phyloP scores from a whole-genome alignment of 495 filamentous ascomycete genomes.

The Lepidopterella palustris region DNA sequence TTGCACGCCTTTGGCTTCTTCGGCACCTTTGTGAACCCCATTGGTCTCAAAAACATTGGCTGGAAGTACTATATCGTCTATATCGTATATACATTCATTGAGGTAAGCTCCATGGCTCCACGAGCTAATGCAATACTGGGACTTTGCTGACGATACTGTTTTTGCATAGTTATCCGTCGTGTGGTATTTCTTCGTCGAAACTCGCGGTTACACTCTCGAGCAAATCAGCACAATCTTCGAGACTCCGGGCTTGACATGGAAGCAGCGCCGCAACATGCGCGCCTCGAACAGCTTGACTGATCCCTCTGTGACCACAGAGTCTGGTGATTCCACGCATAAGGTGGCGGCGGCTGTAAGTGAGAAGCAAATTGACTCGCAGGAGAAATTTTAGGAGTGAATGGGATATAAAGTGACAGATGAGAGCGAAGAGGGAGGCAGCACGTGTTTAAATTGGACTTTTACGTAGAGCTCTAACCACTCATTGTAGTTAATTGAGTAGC shows the following conservation, averaged over 20 bases:
- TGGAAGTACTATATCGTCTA: slow-evolving; percentile 62
- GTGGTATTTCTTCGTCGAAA: slow-evolving; percentile 54
- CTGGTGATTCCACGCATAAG: neutral
- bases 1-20: slow-evolving; percentile 38
- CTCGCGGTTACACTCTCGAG: slow-evolving; percentile 60
- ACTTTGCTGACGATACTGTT: neutral
- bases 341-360: neutral
- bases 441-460: neutral
- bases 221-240: slow-evolving; percentile 63
- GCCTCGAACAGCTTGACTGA: neutral
- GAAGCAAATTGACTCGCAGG: neutral
- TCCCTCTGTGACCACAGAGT: neutral
- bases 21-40: slow-evolving; percentile 58
- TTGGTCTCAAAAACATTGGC: slow-evolving; percentile 51
- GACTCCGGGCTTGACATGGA: neutral
- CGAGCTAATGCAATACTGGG: neutral
- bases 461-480: neutral
- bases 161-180: neutral
- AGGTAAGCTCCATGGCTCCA: neutral
- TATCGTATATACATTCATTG: slow-evolving; percentile 29
- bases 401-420: neutral
- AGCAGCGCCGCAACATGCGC: neutral
- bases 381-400: neutral
- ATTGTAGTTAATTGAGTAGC: neutral
- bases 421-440: neutral